Evolutionary conservation across 2,329 filamentous ascomycete species (phyloP).

Genomic region (Pseudofabraea citricarpa): DNA sequence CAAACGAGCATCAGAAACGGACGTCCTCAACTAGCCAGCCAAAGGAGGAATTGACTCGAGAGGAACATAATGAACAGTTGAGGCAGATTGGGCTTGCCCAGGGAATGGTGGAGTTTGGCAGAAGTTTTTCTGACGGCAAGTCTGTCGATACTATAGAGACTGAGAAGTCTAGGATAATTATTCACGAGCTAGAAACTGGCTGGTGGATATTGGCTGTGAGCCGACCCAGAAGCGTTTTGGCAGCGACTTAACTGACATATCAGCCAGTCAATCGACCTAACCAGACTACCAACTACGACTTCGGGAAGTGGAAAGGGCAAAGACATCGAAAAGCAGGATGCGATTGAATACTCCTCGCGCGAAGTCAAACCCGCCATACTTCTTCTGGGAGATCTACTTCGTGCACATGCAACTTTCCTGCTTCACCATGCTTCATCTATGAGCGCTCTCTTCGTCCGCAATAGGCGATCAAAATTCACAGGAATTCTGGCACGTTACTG

Average conservation of each 20-base stretch:
- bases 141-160: constrained; percentile 85
- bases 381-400: constrained; percentile 73
- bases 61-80: constrained; percentile 79
- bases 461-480: constrained; percentile 64
- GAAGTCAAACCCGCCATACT: constrained; percentile 82
- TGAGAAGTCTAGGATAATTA: constrained; percentile 76
- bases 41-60: constrained; percentile 35
- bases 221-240: constrained; percentile 11
- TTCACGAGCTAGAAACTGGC: constrained; percentile 80
- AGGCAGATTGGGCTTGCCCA: constrained; percentile 94
- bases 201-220: constrained; percentile 96
- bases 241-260: constrained; percentile 9
- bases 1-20: constrained; percentile 5
- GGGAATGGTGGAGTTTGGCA: constrained; percentile 91
- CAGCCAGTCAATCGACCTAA: constrained; percentile 74
- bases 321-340: constrained; percentile 13
- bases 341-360: constrained; percentile 77
- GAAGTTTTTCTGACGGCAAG: constrained; percentile 75
- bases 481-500: constrained; percentile 74
- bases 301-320: constrained; percentile 27
- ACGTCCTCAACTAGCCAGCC: constrained; percentile 9
- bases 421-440: constrained; percentile 81
- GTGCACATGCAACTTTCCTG: constrained; percentile 78
- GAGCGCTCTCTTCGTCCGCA: constrained; percentile 61
- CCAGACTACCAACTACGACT: constrained; percentile 60